Base-by-base conservation (phyloP, 495 filamentous ascomycete species). In the Tricharina praecox region DNA sequence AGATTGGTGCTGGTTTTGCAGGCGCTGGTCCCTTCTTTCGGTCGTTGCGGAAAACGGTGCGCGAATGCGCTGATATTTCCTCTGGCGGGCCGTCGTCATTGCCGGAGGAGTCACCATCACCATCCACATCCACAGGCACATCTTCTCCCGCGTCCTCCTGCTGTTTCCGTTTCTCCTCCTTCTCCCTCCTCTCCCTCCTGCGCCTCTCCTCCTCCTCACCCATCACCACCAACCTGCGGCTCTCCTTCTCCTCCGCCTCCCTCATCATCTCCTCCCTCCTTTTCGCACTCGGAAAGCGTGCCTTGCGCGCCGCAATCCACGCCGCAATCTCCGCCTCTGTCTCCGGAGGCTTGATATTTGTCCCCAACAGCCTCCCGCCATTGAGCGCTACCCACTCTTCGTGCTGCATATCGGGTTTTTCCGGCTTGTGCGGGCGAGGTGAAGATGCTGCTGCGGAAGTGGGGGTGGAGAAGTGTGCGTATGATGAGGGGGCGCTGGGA, bases 241-340 rank as follows among this genome's bases (percentile, higher is more conserved):
- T 25, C 19, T 24, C 38, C 51, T n/a, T n/a, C 25, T 68, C 66
- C 19, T 58, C 55, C n/a, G 56, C 64, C 47, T 68, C 66, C 44
- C 69, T 68, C 50, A 61, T 46, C 18, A 30, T 16, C 9, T 52
- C 23, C 19, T 66, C 53, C 37, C 61, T 58, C 16, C 69, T 65
- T n/a, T 68, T 69, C 52, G 67, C 63, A 0, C 79, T 82, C 1
- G 79, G 79, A 55, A 70, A 84, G 4, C 68, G 70, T 54, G 74
- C 77, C 60, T 69, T 76, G 10, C 79, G 70, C 54, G 82, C 77
- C 34, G 68, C 70, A 33, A 81, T 75, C 79, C 78, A 84, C 13
- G 70, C 69, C 8, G 70, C 67, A 39, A 83, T 72, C 26, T 81
- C 79, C 23, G 54, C 51, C 2, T 47, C 47, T 3, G 56, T 59